phyloP scores from a whole-genome alignment of 1,139 yeast species.

The Suhomyces ambrosiae region DNA sequence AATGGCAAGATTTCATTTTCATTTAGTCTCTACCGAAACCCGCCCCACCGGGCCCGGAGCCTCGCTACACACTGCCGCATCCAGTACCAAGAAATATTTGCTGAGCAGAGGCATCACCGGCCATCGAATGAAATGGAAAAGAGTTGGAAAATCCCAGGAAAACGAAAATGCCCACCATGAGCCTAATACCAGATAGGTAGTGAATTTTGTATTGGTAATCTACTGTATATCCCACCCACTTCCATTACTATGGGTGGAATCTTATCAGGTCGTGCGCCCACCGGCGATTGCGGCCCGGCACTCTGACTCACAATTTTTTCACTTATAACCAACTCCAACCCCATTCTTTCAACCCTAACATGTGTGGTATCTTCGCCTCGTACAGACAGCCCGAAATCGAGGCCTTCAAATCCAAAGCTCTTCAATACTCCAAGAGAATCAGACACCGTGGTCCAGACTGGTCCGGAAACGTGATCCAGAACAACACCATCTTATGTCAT shows the following conservation, averaged over 20 bases:
- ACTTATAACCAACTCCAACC: slow-evolving; percentile 7
- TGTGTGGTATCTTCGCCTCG: slow-evolving; percentile 99
- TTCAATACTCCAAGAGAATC: slow-evolving; percentile 85
- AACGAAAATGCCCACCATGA: too few species aligned
- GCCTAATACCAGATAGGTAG: too few species aligned
- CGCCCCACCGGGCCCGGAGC: too few species aligned
- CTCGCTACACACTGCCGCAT: too few species aligned
- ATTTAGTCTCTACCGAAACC: too few species aligned
- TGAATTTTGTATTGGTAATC: too few species aligned
- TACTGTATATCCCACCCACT: too few species aligned
- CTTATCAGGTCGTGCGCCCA: slow-evolving; percentile 6
- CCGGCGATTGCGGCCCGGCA: slow-evolving; percentile 10
- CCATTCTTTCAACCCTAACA: slow-evolving; percentile 25
- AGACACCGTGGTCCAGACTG: slow-evolving; percentile 99
- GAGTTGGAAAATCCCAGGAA: too few species aligned
- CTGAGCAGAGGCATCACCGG: too few species aligned
- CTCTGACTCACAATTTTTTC: slow-evolving; percentile 19
- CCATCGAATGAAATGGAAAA: too few species aligned
- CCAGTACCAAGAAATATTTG: too few species aligned
- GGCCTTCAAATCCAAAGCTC: slow-evolving; percentile 81
- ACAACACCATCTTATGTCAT: slow-evolving; percentile 81
- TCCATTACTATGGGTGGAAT: background rate
- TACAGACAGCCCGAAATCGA: slow-evolving; percentile 79
- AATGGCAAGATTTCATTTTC: too few species aligned
- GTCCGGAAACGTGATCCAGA: slow-evolving; percentile 85